phyloP scores from a whole-genome alignment of 148 eudicot genomes.

The Bassia scoparia region DNA sequence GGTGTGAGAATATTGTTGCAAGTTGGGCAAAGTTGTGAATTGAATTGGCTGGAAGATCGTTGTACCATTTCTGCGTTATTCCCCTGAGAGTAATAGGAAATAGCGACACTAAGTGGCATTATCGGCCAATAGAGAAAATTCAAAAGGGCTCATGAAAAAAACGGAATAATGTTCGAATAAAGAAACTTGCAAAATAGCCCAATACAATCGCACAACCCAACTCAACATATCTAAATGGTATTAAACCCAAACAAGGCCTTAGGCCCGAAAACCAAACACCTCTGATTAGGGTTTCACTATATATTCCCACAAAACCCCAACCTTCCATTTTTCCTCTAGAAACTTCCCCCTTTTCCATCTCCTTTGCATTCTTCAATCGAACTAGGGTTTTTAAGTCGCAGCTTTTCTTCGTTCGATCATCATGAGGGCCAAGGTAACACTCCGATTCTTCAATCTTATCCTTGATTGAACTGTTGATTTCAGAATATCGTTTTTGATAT shows the following conservation, averaged over 20 bases:
- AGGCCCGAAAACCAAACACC: not conserved
- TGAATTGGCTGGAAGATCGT: no score
- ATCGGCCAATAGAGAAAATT: no score
- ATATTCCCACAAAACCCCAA: not conserved
- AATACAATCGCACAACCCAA: no score
- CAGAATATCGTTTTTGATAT: not conserved
- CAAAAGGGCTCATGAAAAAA: no score
- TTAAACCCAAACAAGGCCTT: not conserved
- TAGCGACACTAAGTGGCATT: no score
- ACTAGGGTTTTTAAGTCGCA: slow-evolving; percentile 6
- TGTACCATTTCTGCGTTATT: no score
- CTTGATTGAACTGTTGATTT: not conserved
- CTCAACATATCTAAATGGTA: no score
- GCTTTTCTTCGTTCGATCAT: slow-evolving; percentile 4
- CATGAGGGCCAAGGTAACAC: slow-evolving; percentile 24
- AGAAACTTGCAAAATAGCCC: no score
- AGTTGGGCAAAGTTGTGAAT: no score
- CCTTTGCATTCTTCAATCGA: not conserved
- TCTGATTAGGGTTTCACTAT: slow-evolving; percentile 18
- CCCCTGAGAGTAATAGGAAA: no score
- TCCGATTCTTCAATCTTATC: not conserved
- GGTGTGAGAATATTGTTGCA: no score
- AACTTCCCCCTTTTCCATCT: not conserved
- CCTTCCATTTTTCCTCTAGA: not conserved
- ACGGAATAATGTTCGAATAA: no score